Base-by-base conservation (phyloP, 1,284 basidiomycete species). In the Cutaneotrichosporon spelunceum region DNA sequence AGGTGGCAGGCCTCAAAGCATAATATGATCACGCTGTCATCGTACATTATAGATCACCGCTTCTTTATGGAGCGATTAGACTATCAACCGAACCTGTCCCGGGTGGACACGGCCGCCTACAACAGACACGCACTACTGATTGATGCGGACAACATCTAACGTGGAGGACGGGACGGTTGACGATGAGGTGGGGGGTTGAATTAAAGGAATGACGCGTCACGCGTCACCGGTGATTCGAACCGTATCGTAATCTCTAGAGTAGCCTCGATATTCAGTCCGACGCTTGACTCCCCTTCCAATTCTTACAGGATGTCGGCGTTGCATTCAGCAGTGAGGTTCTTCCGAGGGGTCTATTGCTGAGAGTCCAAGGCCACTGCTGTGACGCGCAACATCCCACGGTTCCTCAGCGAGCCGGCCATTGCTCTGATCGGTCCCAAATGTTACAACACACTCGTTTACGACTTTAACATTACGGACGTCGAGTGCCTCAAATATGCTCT, bases 371-470 rank as follows among this genome's bases (percentile, higher is more conserved):
- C 75, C 49, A 78, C 76, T 3, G 48, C 74, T 9, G 64, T 84
- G 54, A 83, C 82, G 3, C 81, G 81, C 53, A 76, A 80, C 68
- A 72, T 97, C 33, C 93, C 94, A 5, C 86, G 84, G 81, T 88
- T 93, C 76, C 80, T 97, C 59, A 85, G 85, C 62, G 87, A 92
- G 71, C 84, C 93, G 0, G 89, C 90, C 4, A 83, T 88, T 24
- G 85, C 88, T 1, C 84, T 97, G 47, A 84, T 98, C 58, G 93
- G 94, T 54, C 76, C 90, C 88, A 85, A 91, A 84, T 99, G 95
- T 79, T 99, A 97, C 82, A 84, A 84, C 27, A 88, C 88, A 57
- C 85, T 99, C 19, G 85, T 99, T 45, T 91, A 92, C 81, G 86
- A 98, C 78, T 85, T 95, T 62, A 81, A 97, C 77, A 70, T 96